A percentile compares a stretch with the other conserved stretches of the same genome.
Conservation (phyloP, 179 eudicot species). For the Silene coronaria region DNA sequence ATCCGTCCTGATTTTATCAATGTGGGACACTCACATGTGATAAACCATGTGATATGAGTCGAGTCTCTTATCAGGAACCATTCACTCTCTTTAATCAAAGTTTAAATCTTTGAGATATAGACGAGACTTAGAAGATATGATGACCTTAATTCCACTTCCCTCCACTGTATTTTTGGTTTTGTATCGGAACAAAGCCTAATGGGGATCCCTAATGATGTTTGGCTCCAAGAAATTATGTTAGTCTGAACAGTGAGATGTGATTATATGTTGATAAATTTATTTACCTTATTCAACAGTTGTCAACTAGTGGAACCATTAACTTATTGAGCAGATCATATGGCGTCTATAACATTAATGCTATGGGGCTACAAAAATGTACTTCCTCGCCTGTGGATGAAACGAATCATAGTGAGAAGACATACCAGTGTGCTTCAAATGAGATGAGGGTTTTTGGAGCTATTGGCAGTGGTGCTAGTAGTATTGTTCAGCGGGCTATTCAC, state of each 20-base stretch:
- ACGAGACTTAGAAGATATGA: no score
- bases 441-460: slow-evolving; percentile 92
- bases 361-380: slow-evolving; percentile 76
- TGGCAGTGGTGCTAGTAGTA: slow-evolving; percentile 97
- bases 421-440: slow-evolving; percentile 80
- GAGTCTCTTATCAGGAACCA: no score
- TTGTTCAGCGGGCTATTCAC: slow-evolving; percentile 93
- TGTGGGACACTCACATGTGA: no score
- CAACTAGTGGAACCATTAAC: slow-evolving; percentile 77
- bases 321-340: slow-evolving; percentile 92
- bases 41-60: no score
- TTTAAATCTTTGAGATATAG: no score
- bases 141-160: no score
- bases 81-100: no score
- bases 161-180: background rate
- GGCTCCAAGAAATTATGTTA: background rate
- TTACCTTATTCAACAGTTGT: slow-evolving; percentile 34
- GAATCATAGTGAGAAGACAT: slow-evolving; percentile 65
- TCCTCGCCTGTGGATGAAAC: slow-evolving; percentile 53
- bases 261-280: background rate
- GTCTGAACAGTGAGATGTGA: background rate
- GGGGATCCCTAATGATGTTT: background rate
- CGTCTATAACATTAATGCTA: slow-evolving; percentile 81
- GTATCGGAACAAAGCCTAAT: background rate
- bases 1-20: no score